Evolutionary conservation across 106 monocot genomes (phyloP), one percentile per base, ranked within the genome.

Genomic region (Amphibolis antarctica): DNA sequence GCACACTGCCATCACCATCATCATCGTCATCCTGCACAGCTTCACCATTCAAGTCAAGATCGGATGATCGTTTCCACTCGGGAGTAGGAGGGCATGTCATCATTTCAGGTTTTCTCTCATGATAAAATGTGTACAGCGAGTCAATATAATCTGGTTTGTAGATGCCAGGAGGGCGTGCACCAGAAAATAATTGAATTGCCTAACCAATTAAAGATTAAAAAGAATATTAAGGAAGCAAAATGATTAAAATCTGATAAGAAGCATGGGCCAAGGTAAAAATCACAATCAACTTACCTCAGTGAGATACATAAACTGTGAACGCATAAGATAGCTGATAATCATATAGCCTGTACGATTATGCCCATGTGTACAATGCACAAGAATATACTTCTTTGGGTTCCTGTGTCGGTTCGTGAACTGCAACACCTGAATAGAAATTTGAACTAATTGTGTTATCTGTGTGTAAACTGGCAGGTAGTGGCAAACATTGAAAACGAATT

Each of bases 361-460:
- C 24, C 74, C 74, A 46, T 75, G 74, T 4, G 74, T 75, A 75
- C 74, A 75, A 46, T 75, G 74, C 3, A 75, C 67, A 53, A 75
- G 31, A 59, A 75, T 47, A 62, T 53, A 62, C 23, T 68, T 75
- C 61, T 75, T 75, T 10, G 44, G n/a, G 42, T 48, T 51, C 74
- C 56, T 67, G 14, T 68, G 59, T 24, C 61, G 61, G 48, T 45
- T 60, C 18, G 53, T 17, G 60, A 67, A 75, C 26, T 67, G 61
- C 10, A 52, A 23, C 9, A 75, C 74, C 74, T 75, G 74, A 55
- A 65, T 75, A 29, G 46, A 57, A 4, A 48, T 2, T 48, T 15
- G 18, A 48, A 48, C 5, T n/a, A 15, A 48, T 48, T 5, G 13
- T 46, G 20, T 51, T 20, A 51, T 20, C 17, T 5, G 20, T 20